Percentiles rank a stretch among this genome's conserved stretches.
Conservation (phyloP, 805 yeast species). For the Tetrapisispora fleetii region DNA sequence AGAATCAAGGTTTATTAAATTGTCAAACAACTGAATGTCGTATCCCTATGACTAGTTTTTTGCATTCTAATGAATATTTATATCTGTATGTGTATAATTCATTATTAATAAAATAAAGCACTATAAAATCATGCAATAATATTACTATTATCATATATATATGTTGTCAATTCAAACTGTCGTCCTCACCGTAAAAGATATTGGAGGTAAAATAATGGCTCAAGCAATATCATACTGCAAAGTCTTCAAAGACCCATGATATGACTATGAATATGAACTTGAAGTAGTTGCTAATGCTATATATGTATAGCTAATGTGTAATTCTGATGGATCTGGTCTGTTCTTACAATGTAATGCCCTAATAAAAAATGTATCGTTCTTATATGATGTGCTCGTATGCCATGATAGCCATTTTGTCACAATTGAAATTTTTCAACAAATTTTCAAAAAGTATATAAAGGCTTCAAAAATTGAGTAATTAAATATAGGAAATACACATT, state of each 20-base stretch:
- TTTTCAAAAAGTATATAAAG: neutral
- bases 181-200: too few relatives aligned
- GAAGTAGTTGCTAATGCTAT: too few relatives aligned
- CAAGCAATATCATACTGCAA: too few relatives aligned
- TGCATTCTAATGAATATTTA: neutral
- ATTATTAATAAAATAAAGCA: conserved; percentile 1
- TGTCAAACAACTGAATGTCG: neutral
- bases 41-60: neutral
- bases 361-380: neutral
- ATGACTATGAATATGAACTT: too few relatives aligned
- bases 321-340: too few relatives aligned
- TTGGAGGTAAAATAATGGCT: too few relatives aligned
- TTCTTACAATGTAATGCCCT: neutral
- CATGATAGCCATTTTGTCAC: neutral
- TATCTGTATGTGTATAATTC: conserved; percentile 1
- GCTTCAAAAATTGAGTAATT: too few relatives aligned
- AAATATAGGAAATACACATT: too few relatives aligned
- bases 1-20: neutral
- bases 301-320: too few relatives aligned
- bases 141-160: too few relatives aligned
- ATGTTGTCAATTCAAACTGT: too few relatives aligned
- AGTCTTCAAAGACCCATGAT: too few relatives aligned
- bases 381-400: neutral
- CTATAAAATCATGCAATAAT: neutral
- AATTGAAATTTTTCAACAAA: neutral